Conservation (phyloP, 805 yeast genomes). For the Candida maesae region DNA sequence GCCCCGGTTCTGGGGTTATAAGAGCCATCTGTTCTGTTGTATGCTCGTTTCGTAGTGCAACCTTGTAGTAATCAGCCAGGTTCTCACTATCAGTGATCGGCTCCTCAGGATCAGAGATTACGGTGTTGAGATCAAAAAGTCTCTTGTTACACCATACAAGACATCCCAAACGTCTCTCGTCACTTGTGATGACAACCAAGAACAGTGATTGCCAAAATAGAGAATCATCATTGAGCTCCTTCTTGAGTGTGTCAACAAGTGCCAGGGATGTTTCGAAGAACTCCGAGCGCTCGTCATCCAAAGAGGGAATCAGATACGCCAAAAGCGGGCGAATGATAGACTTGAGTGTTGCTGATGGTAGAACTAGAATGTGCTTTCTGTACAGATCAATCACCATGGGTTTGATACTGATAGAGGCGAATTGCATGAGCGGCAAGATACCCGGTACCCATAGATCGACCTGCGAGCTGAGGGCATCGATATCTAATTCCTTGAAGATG, state of each 20-base stretch:
- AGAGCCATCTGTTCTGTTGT: conserved; percentile 55
- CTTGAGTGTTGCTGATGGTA: conserved; percentile 48
- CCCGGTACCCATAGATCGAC: conserved; percentile 90
- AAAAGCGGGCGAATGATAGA: conserved; percentile 64
- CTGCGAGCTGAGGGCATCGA: conserved; percentile 47
- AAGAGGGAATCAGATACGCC: conserved; percentile 74
- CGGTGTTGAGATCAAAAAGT: conserved; percentile 56
- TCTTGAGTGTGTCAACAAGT: conserved; percentile 57
- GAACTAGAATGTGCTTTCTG: conserved; percentile 47
- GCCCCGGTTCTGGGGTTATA: conserved; percentile 73
- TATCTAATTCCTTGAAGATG: conserved; percentile 63
- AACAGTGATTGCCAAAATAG: conserved; percentile 87
- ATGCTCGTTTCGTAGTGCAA: conserved; percentile 26
- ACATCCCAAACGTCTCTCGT: conserved; percentile 82
- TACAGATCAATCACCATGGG: conserved; percentile 68
- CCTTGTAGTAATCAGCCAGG: conserved; percentile 23
- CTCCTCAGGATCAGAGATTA: conserved; percentile 19
- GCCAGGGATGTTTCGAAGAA: conserved; percentile 58
- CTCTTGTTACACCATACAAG: conserved; percentile 66
- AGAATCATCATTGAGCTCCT: conserved; percentile 55
- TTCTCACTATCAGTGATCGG: conserved; percentile 5
- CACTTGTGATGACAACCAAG: conserved; percentile 67
- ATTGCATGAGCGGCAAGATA: conserved; percentile 80
- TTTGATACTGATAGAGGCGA: conserved; percentile 85
- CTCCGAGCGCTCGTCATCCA: conserved; percentile 91